Percentiles rank a stretch among this genome's conserved stretches.
These are phyloP conservation scores for Lactifluus piperatus DNA, from an alignment of 768 basidiomycete genomes.

Conservation along the genomic window DNA sequence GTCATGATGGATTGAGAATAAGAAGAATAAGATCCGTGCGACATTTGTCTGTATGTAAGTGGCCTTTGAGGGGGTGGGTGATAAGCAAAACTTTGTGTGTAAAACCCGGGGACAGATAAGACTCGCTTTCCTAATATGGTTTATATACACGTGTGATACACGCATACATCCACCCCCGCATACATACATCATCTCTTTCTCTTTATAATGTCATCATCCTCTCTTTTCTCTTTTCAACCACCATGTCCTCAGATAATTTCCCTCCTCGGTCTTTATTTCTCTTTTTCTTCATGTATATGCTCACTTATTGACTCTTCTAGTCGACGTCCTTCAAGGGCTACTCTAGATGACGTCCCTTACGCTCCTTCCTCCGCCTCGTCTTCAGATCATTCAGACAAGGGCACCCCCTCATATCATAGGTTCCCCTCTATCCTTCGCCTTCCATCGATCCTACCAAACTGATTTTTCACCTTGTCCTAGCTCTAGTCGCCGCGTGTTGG, in stretches of 20 bases:
- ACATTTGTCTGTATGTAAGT: constrained; percentile 32
- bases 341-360: constrained; percentile 10
- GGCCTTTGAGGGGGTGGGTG: background rate
- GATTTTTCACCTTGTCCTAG: background rate
- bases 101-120: no score
- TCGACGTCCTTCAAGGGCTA: background rate
- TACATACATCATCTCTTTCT: background rate
- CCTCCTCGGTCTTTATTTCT: background rate
- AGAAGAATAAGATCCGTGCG: constrained; percentile 69
- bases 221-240: background rate
- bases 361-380: constrained; percentile 13
- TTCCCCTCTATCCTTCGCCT: background rate
- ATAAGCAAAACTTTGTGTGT: background rate
- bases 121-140: no score
- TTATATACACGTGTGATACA: no score
- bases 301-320: background rate
- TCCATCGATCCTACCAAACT: background rate
- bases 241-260: constrained; percentile 1
- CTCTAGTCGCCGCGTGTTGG: constrained; percentile 24
- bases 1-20: constrained; percentile 73
- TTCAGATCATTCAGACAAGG: constrained; percentile 14
- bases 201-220: background rate
- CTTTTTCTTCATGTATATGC: background rate
- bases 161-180: no score
- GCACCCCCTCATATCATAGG: constrained; percentile 11